These are phyloP conservation scores for Tetracladium setigerum DNA, from an alignment of 495 filamentous ascomycete genomes.

Conservation along the genomic window DNA sequence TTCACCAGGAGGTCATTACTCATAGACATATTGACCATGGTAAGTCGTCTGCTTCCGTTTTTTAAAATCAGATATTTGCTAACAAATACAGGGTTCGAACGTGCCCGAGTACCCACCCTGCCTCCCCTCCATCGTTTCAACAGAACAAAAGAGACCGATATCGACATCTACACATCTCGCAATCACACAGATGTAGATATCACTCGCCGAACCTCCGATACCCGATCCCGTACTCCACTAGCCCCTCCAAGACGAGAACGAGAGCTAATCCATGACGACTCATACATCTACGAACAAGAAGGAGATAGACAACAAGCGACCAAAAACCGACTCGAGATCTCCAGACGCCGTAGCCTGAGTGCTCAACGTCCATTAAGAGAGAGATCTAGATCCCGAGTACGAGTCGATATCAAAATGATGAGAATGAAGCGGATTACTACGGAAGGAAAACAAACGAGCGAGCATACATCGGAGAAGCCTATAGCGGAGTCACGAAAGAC, in stretches of 20 bases:
- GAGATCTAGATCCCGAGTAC: conserved; percentile 2
- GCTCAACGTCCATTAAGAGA: conserved; percentile 9
- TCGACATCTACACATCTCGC: conserved; percentile 38
- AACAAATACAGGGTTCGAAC: conserved; percentile 29
- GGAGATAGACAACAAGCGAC: conserved; percentile 30
- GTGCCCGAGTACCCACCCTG: conserved; percentile 34
- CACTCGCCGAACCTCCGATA: not conserved
- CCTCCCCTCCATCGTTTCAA: conserved; percentile 25
- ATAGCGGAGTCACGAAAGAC: conserved; percentile 58
- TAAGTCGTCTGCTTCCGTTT: conserved; percentile 27
- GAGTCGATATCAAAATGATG: too few relatives aligned
- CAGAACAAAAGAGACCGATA: conserved; percentile 42
- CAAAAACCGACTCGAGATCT: conserved; percentile 21
- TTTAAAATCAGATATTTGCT: not conserved
- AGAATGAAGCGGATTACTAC: conserved; percentile 65
- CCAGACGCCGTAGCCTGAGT: conserved; percentile 13
- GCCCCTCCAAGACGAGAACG: too few relatives aligned
- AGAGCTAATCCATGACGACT: conserved; percentile 43
- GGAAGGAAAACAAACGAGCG: conserved; percentile 49
- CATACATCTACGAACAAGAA: conserved; percentile 53
- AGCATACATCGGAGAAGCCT: conserved; percentile 57
- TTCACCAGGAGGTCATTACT: conserved; percentile 75
- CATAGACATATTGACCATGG: conserved; percentile 87
- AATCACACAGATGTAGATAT: conserved; percentile 43
- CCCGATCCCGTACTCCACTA: conserved; percentile 14